Base-by-base conservation (phyloP, 768 basidiomycete species). In the Tricholoma saponaceum region DNA sequence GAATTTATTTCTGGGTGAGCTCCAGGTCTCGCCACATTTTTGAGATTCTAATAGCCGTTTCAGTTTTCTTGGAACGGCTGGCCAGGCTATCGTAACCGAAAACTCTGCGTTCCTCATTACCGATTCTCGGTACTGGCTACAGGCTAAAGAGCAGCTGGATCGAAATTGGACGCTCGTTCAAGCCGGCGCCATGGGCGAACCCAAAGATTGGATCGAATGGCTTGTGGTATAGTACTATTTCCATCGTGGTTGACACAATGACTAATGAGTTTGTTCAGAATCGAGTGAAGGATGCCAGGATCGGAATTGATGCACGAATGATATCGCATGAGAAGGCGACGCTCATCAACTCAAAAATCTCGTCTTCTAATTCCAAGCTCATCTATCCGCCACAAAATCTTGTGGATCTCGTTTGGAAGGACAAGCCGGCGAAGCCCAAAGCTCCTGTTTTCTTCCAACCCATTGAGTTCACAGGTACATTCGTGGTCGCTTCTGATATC, bases 271-370 rank as follows among this genome's bases (percentile, higher is more conserved):
- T 53, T 59, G 16, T 54, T 46, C 49, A 75, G 72, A 57, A 62
- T 60, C 79, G 80, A 64, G 71, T 76, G 65, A 64, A 69, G 51
- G 74, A 74, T 43, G 68, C 79, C 25, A 77, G 83, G 63, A 83
- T 95, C 51, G 94, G 93, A 12, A 80, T 95, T 55, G 94, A 96
- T 69, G 88, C 92, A 2, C 84, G 90, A 14, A 87, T 93, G 83
- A 72, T 95, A 55, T 82, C 90, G 0, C 83, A 89, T 65, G 83
- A 87, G 64, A 85, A 85, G 58, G 88, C 87, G 13, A 76, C 79
- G 9, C 72, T 77, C 44, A 74, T 94, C 54, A 84, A 82, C 59
- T 65, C 77, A 44, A 83, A 82, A 61, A 77, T 93, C 7, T 70
- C 69, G 18, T 41, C 74, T 43, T 78, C 79, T 53, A 76, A 74